These are phyloP conservation scores for Mortierella hygrophila DNA, from an alignment of 192 early-diverging fungal genomes.

Conservation along the genomic window DNA sequence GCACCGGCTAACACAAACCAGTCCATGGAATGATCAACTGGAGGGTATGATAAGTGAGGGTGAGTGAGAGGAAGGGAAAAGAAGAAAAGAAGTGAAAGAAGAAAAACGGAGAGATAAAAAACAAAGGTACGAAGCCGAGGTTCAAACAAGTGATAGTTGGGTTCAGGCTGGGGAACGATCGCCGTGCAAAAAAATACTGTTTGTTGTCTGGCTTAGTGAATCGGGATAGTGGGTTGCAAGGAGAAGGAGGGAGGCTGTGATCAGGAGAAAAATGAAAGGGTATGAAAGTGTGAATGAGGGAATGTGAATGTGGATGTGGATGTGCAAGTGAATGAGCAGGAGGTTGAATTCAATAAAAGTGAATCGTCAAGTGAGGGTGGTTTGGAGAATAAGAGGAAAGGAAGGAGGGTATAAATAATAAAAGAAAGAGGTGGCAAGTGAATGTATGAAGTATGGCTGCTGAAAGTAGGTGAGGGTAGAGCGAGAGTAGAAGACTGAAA, in stretches of 20 bases:
- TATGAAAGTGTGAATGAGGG: neutral
- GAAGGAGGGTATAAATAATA: neutral
- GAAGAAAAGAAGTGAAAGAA: neutral
- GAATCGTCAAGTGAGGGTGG: no score
- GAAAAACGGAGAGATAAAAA: neutral
- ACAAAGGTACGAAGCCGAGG: neutral
- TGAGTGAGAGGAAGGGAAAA: neutral
- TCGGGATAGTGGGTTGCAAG: neutral
- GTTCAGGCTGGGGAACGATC: neutral
- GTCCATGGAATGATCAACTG: conserved; percentile 5
- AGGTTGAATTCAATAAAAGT: no score
- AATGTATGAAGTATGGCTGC: neutral
- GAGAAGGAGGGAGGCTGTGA: neutral
- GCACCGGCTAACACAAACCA: conserved; percentile 21
- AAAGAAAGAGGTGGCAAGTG: neutral
- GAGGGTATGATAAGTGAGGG: neutral
- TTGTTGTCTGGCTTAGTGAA: neutral
- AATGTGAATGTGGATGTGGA: no score
- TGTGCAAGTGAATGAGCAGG: no score
- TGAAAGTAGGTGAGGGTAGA: neutral
- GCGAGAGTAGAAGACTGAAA: neutral
- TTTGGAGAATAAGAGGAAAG: neutral
- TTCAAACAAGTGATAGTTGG: neutral
- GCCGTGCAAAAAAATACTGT: neutral
- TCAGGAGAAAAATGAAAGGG: neutral